phyloP scores from a whole-genome alignment of 1,284 basidiomycete genomes.

The Mycena sp. region DNA sequence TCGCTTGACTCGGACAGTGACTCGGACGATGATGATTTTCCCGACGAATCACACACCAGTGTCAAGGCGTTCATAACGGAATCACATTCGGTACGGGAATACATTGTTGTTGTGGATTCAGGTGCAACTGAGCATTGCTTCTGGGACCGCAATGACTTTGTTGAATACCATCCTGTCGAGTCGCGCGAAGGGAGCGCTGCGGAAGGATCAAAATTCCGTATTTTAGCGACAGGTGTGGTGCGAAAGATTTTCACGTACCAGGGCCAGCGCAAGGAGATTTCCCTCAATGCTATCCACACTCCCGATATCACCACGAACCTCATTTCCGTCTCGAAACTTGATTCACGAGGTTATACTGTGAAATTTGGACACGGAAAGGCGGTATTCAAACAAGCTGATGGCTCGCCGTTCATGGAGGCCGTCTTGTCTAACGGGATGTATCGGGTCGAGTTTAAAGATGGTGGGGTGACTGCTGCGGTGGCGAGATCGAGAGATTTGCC shows the following conservation, averaged over 20 bases:
- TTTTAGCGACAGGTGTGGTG: constrained; percentile 33
- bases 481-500: constrained; percentile 6
- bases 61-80: not conserved
- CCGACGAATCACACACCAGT: not conserved
- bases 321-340: constrained; percentile 35
- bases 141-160: constrained; percentile 26
- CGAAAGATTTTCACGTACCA: constrained; percentile 16
- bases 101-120: constrained; percentile 28
- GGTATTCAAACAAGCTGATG: not conserved
- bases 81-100: not conserved
- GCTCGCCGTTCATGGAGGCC: constrained; percentile 2
- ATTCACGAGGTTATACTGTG: constrained; percentile 29
- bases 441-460: not conserved
- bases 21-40: not conserved
- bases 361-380: constrained; percentile 22
- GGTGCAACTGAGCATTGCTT: constrained; percentile 40
- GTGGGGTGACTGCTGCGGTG: not conserved
- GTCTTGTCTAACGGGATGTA: not conserved
- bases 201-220: constrained; percentile 29
- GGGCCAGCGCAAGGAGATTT: not conserved
- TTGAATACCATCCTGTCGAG: constrained; percentile 21
- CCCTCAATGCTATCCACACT: constrained; percentile 19
- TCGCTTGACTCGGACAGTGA: not conserved
- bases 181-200: constrained; percentile 27
- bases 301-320: constrained; percentile 37